Evolutionary conservation across 1,284 basidiomycete genomes (phyloP), one percentile per base, ranked within the genome.

Genomic region (Wolfiporia cocos): DNA sequence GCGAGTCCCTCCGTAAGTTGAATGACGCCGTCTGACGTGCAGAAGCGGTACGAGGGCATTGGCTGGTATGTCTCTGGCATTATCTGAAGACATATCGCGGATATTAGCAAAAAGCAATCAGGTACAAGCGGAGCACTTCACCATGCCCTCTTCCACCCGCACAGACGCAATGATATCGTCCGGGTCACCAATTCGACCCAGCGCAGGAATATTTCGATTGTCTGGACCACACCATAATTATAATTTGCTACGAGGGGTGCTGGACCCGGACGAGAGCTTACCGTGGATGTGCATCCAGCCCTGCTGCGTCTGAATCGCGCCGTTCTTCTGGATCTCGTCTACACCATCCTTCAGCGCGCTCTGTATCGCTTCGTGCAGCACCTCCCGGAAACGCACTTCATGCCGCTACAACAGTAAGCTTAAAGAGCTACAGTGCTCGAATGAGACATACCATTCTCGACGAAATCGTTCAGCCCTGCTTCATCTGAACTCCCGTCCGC

Each of bases 281-380:
- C 86, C 86, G 38, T 88, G 76, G 37, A 90, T 79, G 56, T 90
- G 86, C 81, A 90, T 83, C 87, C 86, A 90, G 10, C 86, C 87
- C 32, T 76, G 62, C 43, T 76, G 73, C 2, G 76, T 63, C 53
- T 85, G 82, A 19, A 74, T 62, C 11, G 86, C 86, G 3, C 70
- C 74, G 46, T 79, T 79, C 11, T 56, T 70, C 65, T 81, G 79
- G 3, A 85, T 66, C 2, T 85, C 78, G 51, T 89, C 86, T 1
- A 71, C 64, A 12, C 68, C 71, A 37, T 82, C 73, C 5, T 55
- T 56, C 4, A 89, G 63, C 23, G 69, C 78, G 20, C 65, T 58
- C 45, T 70, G 68, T 10, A 87, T 64, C 5, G 74, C 74, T 42
- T 73, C 61, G 48, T 88, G 83, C 34, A 89, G 56, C 4, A 84